These are phyloP conservation scores for Hymenoscyphus repandus DNA, from an alignment of 2,329 filamentous ascomycete species.

Conservation along the genomic window DNA sequence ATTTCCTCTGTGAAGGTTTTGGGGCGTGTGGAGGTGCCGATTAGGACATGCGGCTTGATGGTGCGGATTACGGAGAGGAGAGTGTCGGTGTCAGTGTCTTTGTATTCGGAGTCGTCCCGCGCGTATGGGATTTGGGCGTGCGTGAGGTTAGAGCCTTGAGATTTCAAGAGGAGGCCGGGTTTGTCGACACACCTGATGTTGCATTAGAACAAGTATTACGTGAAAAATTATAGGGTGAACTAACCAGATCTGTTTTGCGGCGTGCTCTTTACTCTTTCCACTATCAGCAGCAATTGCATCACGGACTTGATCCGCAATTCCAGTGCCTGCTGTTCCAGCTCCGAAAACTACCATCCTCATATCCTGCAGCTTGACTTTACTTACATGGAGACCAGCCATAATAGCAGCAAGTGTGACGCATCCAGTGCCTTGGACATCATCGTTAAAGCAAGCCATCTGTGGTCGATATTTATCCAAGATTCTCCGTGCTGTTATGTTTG, in stretches of 20 bases:
- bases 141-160: conserved; percentile 55
- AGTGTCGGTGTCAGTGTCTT: conserved; percentile 47
- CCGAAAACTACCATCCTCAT: conserved; percentile 72
- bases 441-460: conserved; percentile 79
- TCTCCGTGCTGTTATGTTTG: conserved; percentile 44
- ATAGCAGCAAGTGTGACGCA: conserved; percentile 82
- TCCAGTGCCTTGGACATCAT: conserved; percentile 85
- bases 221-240: background rate
- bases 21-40: conserved; percentile 78
- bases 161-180: conserved; percentile 66
- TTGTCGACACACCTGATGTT: conserved; percentile 69
- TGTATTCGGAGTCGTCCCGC: conserved; percentile 59
- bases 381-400: conserved; percentile 68
- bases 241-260: conserved; percentile 72
- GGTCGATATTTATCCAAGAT: conserved; percentile 72
- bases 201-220: background rate
- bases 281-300: conserved; percentile 71
- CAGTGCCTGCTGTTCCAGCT: conserved; percentile 74
- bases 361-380: conserved; percentile 60
- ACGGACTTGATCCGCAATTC: conserved; percentile 79
- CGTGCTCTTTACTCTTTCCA: conserved; percentile 65
- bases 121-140: conserved; percentile 63
- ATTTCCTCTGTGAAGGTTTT: conserved; percentile 69
- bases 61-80: conserved; percentile 63
- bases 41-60: conserved; percentile 73